Evolutionary conservation across 177 flowering plant genomes (phyloP), one percentile per base, ranked within the genome.

Genomic region (Tripterygium wilfordii): DNA sequence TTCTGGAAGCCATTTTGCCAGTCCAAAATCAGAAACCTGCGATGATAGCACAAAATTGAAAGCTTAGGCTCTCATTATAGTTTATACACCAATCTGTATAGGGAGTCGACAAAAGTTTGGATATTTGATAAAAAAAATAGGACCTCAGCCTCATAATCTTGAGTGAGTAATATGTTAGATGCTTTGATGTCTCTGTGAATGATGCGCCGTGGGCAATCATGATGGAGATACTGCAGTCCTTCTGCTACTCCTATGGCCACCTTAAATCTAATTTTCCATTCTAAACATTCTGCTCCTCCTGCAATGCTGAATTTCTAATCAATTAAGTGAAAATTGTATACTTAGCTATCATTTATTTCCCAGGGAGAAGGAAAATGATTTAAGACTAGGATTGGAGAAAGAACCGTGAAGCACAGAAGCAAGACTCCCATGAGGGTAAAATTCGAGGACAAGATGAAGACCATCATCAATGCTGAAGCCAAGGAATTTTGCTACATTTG

Each of bases 1-100:
- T 2, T 94, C 85, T 3, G 99, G 99, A 10, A 94, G 95, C 99
- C 99, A 94, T 57, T 94, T 94, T 20, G 97, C 99, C 8, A 94
- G 68, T 46, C 99, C 99, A 27, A 85, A 94, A 68, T 94, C 99
- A 25, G 97, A 89, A 41, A 94, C 85, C 99, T 94, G 78, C 59
- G n/a, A 29, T 5, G 4, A 21, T 18, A 15, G 12, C 32, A 32
- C 21, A 21, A 18, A 21, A 22, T 18, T 13, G n/a, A n/a, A n/a
- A n/a, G n/a, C n/a, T n/a, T n/a, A n/a, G n/a, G n/a, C n/a, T n/a
- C n/a, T n/a, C n/a, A n/a, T n/a, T n/a, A n/a, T n/a, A n/a, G n/a
- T n/a, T n/a, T n/a, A n/a, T n/a, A n/a, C n/a, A n/a, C n/a, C n/a
- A n/a, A n/a, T n/a, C n/a, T n/a, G n/a, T n/a, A n/a, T n/a, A n/a